Conservation (phyloP, 768 basidiomycete genomes). For the Cantharellus cinnabarinus region DNA sequence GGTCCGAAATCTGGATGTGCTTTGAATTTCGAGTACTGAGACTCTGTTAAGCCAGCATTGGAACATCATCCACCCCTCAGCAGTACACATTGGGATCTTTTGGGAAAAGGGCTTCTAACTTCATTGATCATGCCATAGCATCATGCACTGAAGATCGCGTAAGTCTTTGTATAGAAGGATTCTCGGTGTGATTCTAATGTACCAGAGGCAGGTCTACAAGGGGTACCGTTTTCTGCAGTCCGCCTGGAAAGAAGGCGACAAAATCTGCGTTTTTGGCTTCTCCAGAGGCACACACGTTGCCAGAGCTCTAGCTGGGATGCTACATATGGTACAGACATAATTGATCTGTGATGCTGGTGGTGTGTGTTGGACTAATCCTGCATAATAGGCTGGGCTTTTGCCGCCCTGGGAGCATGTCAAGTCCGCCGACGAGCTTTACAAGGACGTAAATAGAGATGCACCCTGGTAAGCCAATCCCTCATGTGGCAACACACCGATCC, state of each 20-base stretch:
- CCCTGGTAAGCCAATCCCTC: too few relatives aligned
- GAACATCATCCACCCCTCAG: slow-evolving; percentile 4
- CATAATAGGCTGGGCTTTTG: slow-evolving; percentile 11
- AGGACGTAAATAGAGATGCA: too few relatives aligned
- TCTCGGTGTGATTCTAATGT: too few relatives aligned
- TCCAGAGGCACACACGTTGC: slow-evolving; percentile 17
- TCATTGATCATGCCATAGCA: slow-evolving; percentile 5
- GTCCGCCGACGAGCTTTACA: not conserved
- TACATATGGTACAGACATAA: slow-evolving; percentile 9
- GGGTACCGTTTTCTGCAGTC: not conserved
- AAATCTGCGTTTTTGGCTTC: slow-evolving; percentile 12
- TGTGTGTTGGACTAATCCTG: not conserved
- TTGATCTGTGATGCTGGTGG: not conserved
- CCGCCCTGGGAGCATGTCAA: slow-evolving; percentile 8
- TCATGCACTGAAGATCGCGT: slow-evolving; percentile 7
- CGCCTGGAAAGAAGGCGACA: not conserved
- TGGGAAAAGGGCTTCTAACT: not conserved
- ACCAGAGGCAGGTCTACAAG: not conserved
- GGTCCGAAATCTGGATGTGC: not conserved
- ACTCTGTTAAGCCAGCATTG: slow-evolving; percentile 6
- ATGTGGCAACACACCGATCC: too few relatives aligned
- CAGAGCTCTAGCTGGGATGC: slow-evolving; percentile 15
- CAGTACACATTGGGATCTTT: not conserved
- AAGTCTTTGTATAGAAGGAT: not conserved
- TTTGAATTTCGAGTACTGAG: not conserved